These are phyloP conservation scores for Pseudotsuga menziesii DNA, from an alignment of 75 land plant genomes.

Conservation along the genomic window DNA sequence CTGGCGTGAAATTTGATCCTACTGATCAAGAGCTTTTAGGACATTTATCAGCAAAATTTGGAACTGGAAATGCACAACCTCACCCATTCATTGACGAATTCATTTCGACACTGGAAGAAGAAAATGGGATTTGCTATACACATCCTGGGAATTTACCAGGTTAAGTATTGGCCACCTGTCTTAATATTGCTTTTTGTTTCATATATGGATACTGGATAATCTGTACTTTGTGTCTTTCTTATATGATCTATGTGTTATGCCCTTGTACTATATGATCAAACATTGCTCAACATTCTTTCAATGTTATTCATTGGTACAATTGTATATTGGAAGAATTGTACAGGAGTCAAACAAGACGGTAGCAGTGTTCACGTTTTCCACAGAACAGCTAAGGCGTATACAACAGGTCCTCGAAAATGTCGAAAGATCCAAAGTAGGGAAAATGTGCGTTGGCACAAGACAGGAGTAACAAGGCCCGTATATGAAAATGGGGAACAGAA, in stretches of 20 bases:
- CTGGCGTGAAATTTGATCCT: constrained; percentile 94
- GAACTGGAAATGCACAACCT: constrained; percentile 24
- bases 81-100: constrained; percentile 87
- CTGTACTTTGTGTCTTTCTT: not conserved
- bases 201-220: not conserved
- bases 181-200: not conserved
- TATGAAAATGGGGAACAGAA: constrained; percentile 57
- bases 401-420: constrained; percentile 81
- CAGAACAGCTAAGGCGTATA: constrained; percentile 65
- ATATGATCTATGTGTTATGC: not conserved
- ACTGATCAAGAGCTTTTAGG: constrained; percentile 78
- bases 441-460: constrained; percentile 85
- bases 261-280: not conserved
- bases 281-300: not conserved
- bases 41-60: constrained; percentile 78
- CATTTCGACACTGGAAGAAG: constrained; percentile 58
- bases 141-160: constrained; percentile 93
- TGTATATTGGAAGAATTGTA: not conserved
- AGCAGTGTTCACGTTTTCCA: constrained; percentile 75
- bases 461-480: constrained; percentile 80
- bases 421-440: constrained; percentile 48
- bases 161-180: constrained; percentile 7
- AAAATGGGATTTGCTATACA: constrained; percentile 91
- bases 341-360: constrained; percentile 84
- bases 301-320: not conserved